These are phyloP conservation scores for Paecilomyces dactylethromorphus DNA, from an alignment of 2,329 filamentous ascomycete species.

Conservation along the genomic window DNA sequence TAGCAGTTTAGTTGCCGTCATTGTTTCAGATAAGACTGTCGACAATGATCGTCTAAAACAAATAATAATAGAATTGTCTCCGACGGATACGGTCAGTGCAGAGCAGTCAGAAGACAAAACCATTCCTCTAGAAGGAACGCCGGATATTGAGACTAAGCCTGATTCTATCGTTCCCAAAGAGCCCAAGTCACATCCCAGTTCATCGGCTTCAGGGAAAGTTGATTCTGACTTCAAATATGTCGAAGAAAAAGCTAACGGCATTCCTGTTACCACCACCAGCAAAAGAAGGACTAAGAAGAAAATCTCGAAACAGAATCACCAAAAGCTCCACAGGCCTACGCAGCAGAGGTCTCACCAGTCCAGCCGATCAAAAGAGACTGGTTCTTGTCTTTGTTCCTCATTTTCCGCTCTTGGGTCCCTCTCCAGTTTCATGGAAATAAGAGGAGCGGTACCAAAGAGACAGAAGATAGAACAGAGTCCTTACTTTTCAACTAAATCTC, in stretches of 20 bases:
- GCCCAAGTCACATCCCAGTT: too few relatives aligned
- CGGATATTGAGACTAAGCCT: not conserved
- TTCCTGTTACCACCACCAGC: too few relatives aligned
- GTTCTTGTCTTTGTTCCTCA: not conserved
- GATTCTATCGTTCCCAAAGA: too few relatives aligned
- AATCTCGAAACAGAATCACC: not conserved
- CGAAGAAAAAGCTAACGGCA: too few relatives aligned
- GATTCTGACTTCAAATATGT: too few relatives aligned
- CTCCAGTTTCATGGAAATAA: conserved; percentile 46
- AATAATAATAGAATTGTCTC: not conserved
- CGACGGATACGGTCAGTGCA: not conserved
- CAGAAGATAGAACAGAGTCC: conserved; percentile 17
- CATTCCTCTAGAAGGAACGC: not conserved
- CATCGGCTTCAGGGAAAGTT: too few relatives aligned
- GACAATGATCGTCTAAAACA: not conserved
- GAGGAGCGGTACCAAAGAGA: conserved; percentile 23
- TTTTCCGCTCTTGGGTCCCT: conserved; percentile 37
- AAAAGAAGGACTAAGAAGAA: not conserved
- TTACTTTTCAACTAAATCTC: conserved; percentile 15
- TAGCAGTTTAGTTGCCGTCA: not conserved
- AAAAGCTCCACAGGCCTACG: not conserved
- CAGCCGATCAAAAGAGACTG: not conserved
- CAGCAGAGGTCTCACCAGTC: not conserved
- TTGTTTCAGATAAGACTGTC: not conserved
- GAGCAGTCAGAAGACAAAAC: not conserved